phyloP scores from a whole-genome alignment of 768 basidiomycete species.

The Boletus rex-veris region DNA sequence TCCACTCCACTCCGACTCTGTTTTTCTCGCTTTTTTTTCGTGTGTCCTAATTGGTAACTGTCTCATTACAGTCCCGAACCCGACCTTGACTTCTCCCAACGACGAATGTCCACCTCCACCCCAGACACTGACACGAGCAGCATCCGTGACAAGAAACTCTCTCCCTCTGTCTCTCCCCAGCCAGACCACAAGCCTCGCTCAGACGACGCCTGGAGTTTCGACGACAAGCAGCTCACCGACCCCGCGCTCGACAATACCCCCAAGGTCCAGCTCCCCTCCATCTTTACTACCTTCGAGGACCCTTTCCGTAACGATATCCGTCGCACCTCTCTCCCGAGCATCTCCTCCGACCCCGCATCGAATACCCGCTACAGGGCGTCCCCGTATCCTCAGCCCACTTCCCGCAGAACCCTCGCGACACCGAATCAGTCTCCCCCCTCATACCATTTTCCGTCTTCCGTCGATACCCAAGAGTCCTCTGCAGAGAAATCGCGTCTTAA shows the following conservation, averaged over 20 bases:
- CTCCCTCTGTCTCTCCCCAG: slow-evolving; percentile 49
- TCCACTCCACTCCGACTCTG: slow-evolving; percentile 13
- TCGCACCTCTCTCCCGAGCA: slow-evolving; percentile 61
- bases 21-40: slow-evolving; percentile 7
- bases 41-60: slow-evolving; percentile 10
- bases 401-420: slow-evolving; percentile 48
- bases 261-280: slow-evolving; percentile 71
- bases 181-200: slow-evolving; percentile 45
- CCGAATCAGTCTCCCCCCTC: slow-evolving; percentile 40
- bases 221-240: slow-evolving; percentile 41
- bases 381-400: slow-evolving; percentile 51
- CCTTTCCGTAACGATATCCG: slow-evolving; percentile 51
- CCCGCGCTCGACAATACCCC: slow-evolving; percentile 38
- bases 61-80: slow-evolving; percentile 36
- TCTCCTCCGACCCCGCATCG: slow-evolving; percentile 45
- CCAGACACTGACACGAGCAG: slow-evolving; percentile 59
- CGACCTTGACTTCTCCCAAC: slow-evolving; percentile 50
- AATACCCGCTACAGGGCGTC: slow-evolving; percentile 48
- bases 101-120: slow-evolving; percentile 79
- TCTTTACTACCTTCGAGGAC: slow-evolving; percentile 68
- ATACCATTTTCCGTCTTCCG: slow-evolving; percentile 52
- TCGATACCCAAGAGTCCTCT: slow-evolving; percentile 38
- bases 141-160: slow-evolving; percentile 57
- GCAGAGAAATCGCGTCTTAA: slow-evolving; percentile 42
- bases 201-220: slow-evolving; percentile 29